Evolutionary conservation across 2,329 filamentous ascomycete genomes (phyloP).

Genomic region (Arthrobotrys sinensis): DNA sequence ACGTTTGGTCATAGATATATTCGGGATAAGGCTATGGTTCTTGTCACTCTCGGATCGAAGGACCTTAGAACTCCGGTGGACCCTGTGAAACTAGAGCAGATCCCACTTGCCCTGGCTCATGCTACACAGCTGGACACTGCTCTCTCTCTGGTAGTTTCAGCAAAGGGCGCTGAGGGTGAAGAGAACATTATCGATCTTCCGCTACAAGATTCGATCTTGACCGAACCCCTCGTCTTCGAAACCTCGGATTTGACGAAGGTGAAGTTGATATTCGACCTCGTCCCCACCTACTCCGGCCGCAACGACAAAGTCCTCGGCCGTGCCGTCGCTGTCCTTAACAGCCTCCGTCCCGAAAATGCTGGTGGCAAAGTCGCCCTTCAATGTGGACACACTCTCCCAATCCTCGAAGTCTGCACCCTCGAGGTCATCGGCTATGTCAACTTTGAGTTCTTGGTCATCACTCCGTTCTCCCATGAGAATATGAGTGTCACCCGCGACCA

Average conservation of each 20-base stretch:
- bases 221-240: conserved; percentile 92
- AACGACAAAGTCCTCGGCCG: conserved; percentile 88
- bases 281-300: conserved; percentile 91
- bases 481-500: conserved; percentile 92
- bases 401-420: conserved; percentile 79
- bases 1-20: conserved; percentile 97
- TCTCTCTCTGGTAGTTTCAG: conserved; percentile 89
- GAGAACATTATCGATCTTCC: conserved; percentile 91
- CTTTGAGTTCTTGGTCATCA: conserved; percentile 97
- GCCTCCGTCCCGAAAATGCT: conserved; percentile 85
- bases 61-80: conserved; percentile 86
- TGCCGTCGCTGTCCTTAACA: conserved; percentile 88
- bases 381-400: conserved; percentile 91
- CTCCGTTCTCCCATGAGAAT: conserved; percentile 91
- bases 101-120: conserved; percentile 89
- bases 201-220: conserved; percentile 92
- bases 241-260: conserved; percentile 83
- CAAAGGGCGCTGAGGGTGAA: conserved; percentile 86
- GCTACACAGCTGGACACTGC: conserved; percentile 95
- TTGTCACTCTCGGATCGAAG: conserved; percentile 95
- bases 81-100: conserved; percentile 87
- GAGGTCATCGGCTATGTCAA: conserved; percentile 95
- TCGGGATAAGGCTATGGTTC: conserved; percentile 83
- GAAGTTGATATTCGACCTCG: conserved; percentile 92
- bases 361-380: conserved; percentile 91